Evolutionary conservation across 2,329 filamentous ascomycete genomes (phyloP).

Genomic region (Macrophomina phaseolina): DNA sequence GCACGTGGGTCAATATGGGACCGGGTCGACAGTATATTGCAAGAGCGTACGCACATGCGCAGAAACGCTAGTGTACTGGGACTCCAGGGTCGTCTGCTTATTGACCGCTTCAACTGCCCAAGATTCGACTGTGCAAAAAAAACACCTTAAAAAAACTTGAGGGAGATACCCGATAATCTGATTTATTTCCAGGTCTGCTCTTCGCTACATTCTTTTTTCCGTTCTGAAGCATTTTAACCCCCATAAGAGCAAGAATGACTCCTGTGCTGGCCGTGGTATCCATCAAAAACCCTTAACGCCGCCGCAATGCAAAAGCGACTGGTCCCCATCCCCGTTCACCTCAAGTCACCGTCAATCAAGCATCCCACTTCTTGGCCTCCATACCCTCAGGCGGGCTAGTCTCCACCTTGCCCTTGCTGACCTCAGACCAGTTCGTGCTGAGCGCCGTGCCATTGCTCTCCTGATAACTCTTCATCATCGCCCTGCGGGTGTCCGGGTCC

Average conservation of each 20-base stretch:
- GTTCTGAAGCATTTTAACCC: too few relatives aligned
- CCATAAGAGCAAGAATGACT: not conserved
- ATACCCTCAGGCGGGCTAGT: constrained; percentile 77
- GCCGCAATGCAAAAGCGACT: constrained; percentile 22
- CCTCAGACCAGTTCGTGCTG: constrained; percentile 90
- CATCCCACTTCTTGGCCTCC: constrained; percentile 69
- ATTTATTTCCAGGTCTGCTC: too few relatives aligned
- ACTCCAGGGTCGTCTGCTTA: too few relatives aligned
- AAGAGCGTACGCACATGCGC: too few relatives aligned
- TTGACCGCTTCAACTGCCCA: too few relatives aligned
- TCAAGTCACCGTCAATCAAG: not conserved
- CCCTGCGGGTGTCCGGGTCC: constrained; percentile 79
- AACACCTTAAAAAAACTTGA: too few relatives aligned
- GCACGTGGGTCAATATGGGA: too few relatives aligned
- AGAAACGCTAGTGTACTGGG: too few relatives aligned
- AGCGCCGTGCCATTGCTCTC: constrained; percentile 94
- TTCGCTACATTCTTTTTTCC: too few relatives aligned
- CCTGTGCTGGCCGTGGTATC: not conserved
- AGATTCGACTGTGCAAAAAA: too few relatives aligned
- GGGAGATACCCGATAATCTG: too few relatives aligned
- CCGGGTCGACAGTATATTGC: too few relatives aligned
- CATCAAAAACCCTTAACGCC: constrained; percentile 20
- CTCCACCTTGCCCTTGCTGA: constrained; percentile 73
- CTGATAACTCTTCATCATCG: constrained; percentile 97
- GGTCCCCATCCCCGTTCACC: not conserved